phyloP scores from a whole-genome alignment of 2,329 filamentous ascomycete genomes.

The Chaetomium sp. region DNA sequence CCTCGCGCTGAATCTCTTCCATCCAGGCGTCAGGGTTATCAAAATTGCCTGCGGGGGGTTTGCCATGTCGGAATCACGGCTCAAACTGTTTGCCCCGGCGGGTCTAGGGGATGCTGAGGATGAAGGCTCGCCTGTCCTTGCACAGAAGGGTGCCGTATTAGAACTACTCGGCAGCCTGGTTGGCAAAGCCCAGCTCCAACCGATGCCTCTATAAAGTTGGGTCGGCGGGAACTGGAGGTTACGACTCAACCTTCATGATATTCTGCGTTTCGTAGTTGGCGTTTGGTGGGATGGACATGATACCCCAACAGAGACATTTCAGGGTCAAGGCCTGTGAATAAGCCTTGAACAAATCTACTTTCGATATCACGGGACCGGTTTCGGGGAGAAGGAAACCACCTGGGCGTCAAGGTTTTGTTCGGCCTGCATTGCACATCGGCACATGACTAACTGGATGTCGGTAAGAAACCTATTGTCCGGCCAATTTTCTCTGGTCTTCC shows the following conservation, averaged over 20 bases:
- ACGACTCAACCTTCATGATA: not conserved
- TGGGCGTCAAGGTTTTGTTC: not conserved
- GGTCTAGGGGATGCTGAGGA: constrained; percentile 6
- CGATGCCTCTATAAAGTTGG: not conserved
- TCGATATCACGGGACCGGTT: not conserved
- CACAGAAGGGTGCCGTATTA: constrained; percentile 21
- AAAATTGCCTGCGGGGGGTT: constrained; percentile 61
- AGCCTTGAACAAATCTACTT: not conserved
- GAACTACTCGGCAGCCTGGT: constrained; percentile 28
- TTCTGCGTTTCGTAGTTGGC: not conserved
- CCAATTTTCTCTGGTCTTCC: no score
- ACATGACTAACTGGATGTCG: not conserved
- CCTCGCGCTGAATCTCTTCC: constrained; percentile 57
- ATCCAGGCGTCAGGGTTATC: constrained; percentile 55
- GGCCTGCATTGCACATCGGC: not conserved
- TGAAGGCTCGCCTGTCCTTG: not conserved
- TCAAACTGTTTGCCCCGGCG: constrained; percentile 47
- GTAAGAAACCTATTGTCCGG: not conserved
- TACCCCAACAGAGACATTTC: not conserved
- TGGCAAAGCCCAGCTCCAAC: constrained; percentile 24
- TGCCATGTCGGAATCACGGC: constrained; percentile 53
- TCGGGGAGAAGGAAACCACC: not conserved
- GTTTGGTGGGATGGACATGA: not conserved
- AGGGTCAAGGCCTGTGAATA: not conserved
- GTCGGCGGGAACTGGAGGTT: not conserved